phyloP scores from a whole-genome alignment of 1,284 basidiomycete species.

The Trichosporon ovoides region DNA sequence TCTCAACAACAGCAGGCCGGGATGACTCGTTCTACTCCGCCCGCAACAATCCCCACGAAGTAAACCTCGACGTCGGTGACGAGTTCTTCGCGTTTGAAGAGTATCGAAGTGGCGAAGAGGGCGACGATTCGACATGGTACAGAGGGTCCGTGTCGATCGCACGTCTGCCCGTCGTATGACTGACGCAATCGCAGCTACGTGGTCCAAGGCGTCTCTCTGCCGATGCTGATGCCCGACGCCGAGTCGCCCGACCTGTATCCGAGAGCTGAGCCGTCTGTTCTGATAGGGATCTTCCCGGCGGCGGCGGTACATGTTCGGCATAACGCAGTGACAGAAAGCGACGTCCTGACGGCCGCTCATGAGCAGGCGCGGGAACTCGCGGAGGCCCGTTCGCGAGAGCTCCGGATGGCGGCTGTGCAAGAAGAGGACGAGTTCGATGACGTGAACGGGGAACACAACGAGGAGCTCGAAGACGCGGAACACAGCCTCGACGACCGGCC shows the following conservation, averaged over 20 bases:
- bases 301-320: slow-evolving; percentile 85
- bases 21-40: slow-evolving; percentile 15
- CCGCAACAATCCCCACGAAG: slow-evolving; percentile 42
- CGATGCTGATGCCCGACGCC: slow-evolving; percentile 48
- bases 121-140: slow-evolving; percentile 72
- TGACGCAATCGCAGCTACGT: slow-evolving; percentile 64
- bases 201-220: slow-evolving; percentile 71
- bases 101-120: slow-evolving; percentile 53
- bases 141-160: slow-evolving; percentile 62
- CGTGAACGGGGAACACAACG: not conserved
- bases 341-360: slow-evolving; percentile 62
- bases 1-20: not conserved
- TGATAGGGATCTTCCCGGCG: slow-evolving; percentile 92
- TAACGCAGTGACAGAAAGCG: slow-evolving; percentile 81
- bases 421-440: slow-evolving; percentile 68
- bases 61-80: slow-evolving; percentile 65
- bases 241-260: slow-evolving; percentile 19
- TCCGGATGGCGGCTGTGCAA: slow-evolving; percentile 58
- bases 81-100: slow-evolving; percentile 95
- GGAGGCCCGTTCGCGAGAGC: slow-evolving; percentile 25
- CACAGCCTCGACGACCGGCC: not conserved
- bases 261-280: slow-evolving; percentile 63
- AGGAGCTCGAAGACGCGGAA: not conserved
- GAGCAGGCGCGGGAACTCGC: slow-evolving; percentile 29
- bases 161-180: not conserved